phyloP scores from a whole-genome alignment of 1,284 basidiomycete genomes.

The Polyporus tsugae region DNA sequence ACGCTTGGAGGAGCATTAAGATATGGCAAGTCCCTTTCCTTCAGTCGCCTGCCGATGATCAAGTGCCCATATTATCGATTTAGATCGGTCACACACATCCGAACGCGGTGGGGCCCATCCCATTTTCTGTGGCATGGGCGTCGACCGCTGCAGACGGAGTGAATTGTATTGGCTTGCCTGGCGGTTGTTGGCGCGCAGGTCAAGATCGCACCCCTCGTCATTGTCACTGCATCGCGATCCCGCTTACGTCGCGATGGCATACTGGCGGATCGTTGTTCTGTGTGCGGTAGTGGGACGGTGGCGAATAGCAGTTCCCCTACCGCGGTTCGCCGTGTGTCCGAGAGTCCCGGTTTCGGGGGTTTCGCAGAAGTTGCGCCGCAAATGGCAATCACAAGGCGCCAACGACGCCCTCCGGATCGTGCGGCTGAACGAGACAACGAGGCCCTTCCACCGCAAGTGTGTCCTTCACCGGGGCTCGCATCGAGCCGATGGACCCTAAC shows the following conservation, averaged over 20 bases:
- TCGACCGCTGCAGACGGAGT: background rate
- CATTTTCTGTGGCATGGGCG: background rate
- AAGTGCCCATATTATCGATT: background rate
- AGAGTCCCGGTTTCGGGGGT: constrained; percentile 5
- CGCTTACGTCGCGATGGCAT: background rate
- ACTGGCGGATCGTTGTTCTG: background rate
- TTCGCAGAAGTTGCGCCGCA: background rate
- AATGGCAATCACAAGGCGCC: background rate
- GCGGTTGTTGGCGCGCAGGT: too few relatives aligned
- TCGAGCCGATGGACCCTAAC: background rate
- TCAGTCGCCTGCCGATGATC: background rate
- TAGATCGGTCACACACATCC: background rate
- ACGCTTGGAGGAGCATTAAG: background rate
- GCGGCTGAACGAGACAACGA: background rate
- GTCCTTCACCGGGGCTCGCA: background rate
- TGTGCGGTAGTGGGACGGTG: background rate
- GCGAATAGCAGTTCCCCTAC: background rate
- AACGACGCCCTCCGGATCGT: background rate
- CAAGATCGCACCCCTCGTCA: background rate
- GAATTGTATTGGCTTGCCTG: too few relatives aligned
- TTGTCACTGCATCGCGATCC: background rate
- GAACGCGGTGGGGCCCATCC: background rate
- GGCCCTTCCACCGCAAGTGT: background rate
- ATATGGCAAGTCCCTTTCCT: background rate
- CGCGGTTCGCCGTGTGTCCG: background rate